Conservation (phyloP, 768 basidiomycete genomes). For the Ramaria sp. region DNA sequence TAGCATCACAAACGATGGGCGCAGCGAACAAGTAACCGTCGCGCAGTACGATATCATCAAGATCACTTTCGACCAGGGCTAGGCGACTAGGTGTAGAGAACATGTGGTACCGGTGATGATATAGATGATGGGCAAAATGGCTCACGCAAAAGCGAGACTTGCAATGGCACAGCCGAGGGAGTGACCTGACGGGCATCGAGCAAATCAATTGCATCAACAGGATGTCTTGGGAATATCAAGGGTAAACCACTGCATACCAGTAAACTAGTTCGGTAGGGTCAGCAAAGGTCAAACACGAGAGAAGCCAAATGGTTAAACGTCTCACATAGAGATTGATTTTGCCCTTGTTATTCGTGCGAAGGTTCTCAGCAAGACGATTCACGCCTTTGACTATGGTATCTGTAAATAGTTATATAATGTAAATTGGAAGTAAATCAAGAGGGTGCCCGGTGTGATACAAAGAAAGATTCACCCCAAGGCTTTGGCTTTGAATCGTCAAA, state of each 20-base stretch:
- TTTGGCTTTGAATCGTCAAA: not conserved
- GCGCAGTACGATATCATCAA: constrained; percentile 8
- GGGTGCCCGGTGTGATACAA: too few relatives aligned
- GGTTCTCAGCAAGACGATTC: not conserved
- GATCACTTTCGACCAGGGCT: constrained; percentile 4
- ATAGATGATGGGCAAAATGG: not conserved
- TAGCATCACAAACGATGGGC: constrained; percentile 6
- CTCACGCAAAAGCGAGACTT: constrained; percentile 12
- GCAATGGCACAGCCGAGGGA: constrained; percentile 14
- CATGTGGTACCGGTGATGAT: not conserved
- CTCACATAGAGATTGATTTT: not conserved
- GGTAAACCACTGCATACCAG: not conserved
- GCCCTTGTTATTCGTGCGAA: not conserved
- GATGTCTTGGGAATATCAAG: not conserved
- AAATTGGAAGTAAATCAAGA: not conserved
- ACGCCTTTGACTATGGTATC: not conserved
- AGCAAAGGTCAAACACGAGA: not conserved
- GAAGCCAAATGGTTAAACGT: not conserved
- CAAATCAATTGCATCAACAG: not conserved
- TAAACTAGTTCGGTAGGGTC: not conserved
- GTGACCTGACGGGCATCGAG: not conserved
- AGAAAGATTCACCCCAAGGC: not conserved
- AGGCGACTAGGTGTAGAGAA: not conserved
- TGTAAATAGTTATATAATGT: not conserved
- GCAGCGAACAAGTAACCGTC: constrained; percentile 16